These are phyloP conservation scores for Erysiphe pulchra DNA, from an alignment of 2,329 filamentous ascomycete species.

Conservation along the genomic window DNA sequence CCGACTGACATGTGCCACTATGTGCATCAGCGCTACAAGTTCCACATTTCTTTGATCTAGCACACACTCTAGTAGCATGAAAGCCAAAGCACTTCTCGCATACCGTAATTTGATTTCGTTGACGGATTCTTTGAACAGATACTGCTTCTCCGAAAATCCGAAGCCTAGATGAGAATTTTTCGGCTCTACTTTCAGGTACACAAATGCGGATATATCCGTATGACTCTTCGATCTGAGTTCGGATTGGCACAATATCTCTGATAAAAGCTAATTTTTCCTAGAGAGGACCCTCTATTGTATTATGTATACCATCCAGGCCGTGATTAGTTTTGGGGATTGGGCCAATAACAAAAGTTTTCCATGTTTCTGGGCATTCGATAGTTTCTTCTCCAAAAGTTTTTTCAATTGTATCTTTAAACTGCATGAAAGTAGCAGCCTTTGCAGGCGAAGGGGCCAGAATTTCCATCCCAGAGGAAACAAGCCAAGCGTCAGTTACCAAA, in stretches of 20 bases:
- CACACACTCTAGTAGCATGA: no score
- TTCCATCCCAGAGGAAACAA: background rate
- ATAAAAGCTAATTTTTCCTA: background rate
- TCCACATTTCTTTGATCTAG: background rate
- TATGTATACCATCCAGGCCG: background rate
- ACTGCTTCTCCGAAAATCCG: background rate
- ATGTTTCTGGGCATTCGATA: background rate
- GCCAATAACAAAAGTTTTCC: background rate
- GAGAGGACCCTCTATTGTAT: background rate
- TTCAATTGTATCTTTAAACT: background rate
- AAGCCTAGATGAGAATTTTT: background rate
- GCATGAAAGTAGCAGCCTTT: background rate
- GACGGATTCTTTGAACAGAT: background rate
- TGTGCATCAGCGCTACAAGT: background rate
- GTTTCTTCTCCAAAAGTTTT: background rate
- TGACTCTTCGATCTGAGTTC: background rate
- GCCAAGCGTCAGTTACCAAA: background rate
- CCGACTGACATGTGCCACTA: background rate
- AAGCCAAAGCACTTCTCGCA: no score
- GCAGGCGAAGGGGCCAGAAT: background rate
- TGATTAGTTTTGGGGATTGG: background rate
- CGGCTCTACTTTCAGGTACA: background rate
- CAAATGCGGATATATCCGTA: background rate
- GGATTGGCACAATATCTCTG: background rate
- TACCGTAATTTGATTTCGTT: background rate